Evolutionary conservation across 1,284 basidiomycete genomes (phyloP).

Genomic region (Trametes polyzona): DNA sequence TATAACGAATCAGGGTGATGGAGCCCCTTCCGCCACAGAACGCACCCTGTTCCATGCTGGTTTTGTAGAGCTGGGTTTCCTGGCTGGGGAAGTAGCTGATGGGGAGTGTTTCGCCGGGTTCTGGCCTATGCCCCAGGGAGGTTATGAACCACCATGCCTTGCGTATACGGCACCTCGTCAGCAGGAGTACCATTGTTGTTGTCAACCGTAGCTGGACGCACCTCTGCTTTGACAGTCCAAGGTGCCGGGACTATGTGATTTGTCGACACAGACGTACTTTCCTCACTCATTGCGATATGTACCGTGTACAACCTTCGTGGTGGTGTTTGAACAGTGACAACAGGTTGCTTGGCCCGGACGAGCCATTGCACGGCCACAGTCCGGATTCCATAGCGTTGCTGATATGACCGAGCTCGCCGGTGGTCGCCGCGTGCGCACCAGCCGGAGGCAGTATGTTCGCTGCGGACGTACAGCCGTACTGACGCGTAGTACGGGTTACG

Average conservation of each 20-base stretch:
- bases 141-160: slow-evolving; percentile 27
- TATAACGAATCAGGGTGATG: slow-evolving; percentile 18
- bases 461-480: no score
- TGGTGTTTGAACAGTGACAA: no score
- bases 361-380: no score
- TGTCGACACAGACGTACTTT: background rate
- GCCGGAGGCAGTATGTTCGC: no score
- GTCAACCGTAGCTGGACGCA: background rate
- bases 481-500: no score
- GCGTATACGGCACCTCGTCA: no score
- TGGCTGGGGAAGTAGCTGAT: slow-evolving; percentile 25
- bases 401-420: no score
- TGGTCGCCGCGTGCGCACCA: no score
- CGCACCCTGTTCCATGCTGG: slow-evolving; percentile 13
- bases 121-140: slow-evolving; percentile 17
- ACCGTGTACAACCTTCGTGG: background rate
- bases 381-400: no score
- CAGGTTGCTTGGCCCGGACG: no score
- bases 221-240: slow-evolving; percentile 23
- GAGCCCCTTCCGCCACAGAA: slow-evolving; percentile 21
- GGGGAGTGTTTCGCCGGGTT: slow-evolving; percentile 20
- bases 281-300: slow-evolving; percentile 9
- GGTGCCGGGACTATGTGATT: slow-evolving; percentile 10
- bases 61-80: slow-evolving; percentile 17
- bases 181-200: background rate